Base-by-base conservation (phyloP, 2,329 filamentous ascomycete species). In the Aspergillus spinulosporus region DNA sequence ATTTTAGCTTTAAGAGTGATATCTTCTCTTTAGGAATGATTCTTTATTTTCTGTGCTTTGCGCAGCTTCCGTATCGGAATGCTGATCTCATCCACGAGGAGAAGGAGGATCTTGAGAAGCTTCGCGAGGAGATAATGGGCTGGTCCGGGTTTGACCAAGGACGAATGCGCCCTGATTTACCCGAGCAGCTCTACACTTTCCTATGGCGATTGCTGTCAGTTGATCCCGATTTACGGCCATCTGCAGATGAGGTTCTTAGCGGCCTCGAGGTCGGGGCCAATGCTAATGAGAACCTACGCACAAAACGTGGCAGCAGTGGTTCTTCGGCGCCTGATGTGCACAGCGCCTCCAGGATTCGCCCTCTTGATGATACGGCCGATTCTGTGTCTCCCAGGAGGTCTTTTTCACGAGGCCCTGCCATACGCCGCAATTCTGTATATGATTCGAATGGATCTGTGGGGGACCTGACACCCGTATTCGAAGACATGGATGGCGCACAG, bases 21-120 rank as follows among this genome's bases (percentile, higher is more conserved):
- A 89, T 99, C n/a, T 99, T 99, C 73, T 97, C 92, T 1, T 79
- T 99, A 0, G 94, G 94, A 49, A 97, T 99, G 93, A 97, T 97
- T 54, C 82, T 99, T 3, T 96, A 97, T 72, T 99, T 99, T 69
- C 88, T 99, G 81, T 99, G 94, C 71, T 99, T 99, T 70, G 90
- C 88, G 1, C 83, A 88, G 46, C 81, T 99, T 8, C 94, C 94
- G 0, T 99, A 97, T 69, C 80, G 77, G 26, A 89, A 88, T 64
- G 90, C 92, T 51, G 93, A 97, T 68, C 82, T 88, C 3, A 81
- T 95, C 21, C 86, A 96, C 58, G 93, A 97, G 72, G 93, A 97
- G 68, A 86, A 91, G 54, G 94, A 99, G 70, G 92, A 97, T 62
- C 80, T 97, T 4, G 92, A 97, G 64, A 80, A 87, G 62, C 81